A percentile compares a stretch with the other conserved stretches of the same genome.
Evolutionary conservation across 208 protist genomes (phyloP).

Genomic region (Blechomonas ayalai): DNA sequence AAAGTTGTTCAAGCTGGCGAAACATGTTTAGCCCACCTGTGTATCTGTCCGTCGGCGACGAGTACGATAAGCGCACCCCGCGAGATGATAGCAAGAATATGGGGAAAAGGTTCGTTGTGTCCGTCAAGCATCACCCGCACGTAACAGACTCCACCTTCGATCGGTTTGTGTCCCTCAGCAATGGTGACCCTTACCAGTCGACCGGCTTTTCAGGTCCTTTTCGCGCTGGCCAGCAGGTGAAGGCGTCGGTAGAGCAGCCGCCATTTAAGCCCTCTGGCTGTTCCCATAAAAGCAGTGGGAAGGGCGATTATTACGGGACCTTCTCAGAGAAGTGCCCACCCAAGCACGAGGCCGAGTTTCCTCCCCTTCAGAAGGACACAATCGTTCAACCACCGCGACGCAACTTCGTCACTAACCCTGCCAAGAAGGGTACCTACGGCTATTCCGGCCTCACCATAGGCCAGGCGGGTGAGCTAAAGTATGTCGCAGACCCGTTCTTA

Average conservation of each 20-base stretch:
- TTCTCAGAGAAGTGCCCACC: slow-evolving; percentile 63
- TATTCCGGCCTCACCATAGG: slow-evolving; percentile 78
- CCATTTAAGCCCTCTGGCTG: slow-evolving; percentile 58
- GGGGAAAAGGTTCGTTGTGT: slow-evolving; percentile 54
- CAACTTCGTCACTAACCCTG: slow-evolving; percentile 74
- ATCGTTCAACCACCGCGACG: slow-evolving; percentile 18
- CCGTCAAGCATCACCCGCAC: slow-evolving; percentile 64
- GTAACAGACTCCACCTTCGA: slow-evolving; percentile 63
- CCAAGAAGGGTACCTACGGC: slow-evolving; percentile 89
- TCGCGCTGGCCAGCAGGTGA: slow-evolving; percentile 8
- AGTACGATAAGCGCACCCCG: slow-evolving; percentile 78
- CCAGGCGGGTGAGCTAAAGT: slow-evolving; percentile 67
- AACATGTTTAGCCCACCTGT: slow-evolving; percentile 72
- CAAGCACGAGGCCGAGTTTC: slow-evolving; percentile 80
- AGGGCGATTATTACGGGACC: slow-evolving; percentile 86
- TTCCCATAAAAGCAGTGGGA: slow-evolving; percentile 71
- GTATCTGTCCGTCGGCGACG: slow-evolving; percentile 81
- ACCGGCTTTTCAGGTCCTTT: slow-evolving; percentile 38
- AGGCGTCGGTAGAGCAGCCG: slow-evolving; percentile 4
- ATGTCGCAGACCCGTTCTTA: slow-evolving; percentile 71
- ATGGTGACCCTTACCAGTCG: slow-evolving; percentile 62
- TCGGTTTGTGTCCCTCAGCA: slow-evolving; percentile 62
- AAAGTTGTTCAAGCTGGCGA: background rate
- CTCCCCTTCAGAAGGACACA: slow-evolving; percentile 29
- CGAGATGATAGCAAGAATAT: background rate